Percentiles rank a stretch among this genome's conserved stretches.
Evolutionary conservation across 305 asterid genomes (phyloP).

Genomic region (Rubia balearica): DNA sequence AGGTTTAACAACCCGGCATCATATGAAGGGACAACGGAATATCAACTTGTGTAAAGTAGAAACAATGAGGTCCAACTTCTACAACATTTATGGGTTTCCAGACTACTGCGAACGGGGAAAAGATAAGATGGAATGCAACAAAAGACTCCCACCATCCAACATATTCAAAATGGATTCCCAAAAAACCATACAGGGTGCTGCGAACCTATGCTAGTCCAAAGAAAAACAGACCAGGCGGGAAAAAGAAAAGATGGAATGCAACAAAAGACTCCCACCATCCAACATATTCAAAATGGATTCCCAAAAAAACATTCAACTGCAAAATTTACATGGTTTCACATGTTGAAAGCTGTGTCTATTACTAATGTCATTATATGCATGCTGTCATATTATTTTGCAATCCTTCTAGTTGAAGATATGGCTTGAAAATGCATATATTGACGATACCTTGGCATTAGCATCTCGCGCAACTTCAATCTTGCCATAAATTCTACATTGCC

Average conservation of each 20-base stretch:
- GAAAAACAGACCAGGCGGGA: not conserved
- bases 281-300: not conserved
- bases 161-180: not conserved
- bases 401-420: not conserved
- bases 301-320: not conserved
- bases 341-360: not conserved
- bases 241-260: not conserved
- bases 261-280: not conserved
- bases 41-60: constrained; percentile 15
- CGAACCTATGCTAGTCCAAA: constrained; percentile 10
- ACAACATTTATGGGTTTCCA: constrained; percentile 11
- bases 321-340: constrained; percentile 3
- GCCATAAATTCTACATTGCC: constrained; percentile 99
- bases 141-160: not conserved
- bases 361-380: not conserved
- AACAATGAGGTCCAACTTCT: constrained; percentile 7
- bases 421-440: constrained; percentile 2
- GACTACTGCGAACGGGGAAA: not conserved
- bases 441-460: constrained; percentile 89
- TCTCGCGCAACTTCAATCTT: constrained; percentile 88
- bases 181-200: not conserved
- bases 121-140: not conserved
- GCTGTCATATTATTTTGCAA: not conserved
- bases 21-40: constrained; percentile 23
- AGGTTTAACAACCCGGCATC: constrained; percentile 78